phyloP scores from a whole-genome alignment of 352 stramenopile genomes.

The Phytophthora cryptogea region DNA sequence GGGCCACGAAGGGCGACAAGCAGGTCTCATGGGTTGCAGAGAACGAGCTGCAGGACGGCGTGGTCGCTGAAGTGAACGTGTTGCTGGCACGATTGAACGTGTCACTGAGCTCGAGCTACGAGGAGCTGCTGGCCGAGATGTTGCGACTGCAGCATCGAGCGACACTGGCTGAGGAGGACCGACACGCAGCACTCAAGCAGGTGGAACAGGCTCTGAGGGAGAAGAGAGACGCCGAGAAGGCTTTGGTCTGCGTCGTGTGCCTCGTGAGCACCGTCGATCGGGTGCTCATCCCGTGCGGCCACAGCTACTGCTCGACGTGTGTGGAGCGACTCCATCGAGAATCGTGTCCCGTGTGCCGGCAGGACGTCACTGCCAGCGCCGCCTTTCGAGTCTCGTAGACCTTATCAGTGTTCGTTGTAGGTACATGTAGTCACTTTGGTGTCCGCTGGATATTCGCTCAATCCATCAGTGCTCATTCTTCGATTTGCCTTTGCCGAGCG shows the following conservation, averaged over 20 bases:
- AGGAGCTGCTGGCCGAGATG: slow-evolving; percentile 52
- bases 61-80: slow-evolving; percentile 53
- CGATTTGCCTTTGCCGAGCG: slow-evolving; percentile 16
- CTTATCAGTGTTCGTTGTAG: slow-evolving; percentile 3
- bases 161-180: slow-evolving; percentile 46
- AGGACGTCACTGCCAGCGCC: slow-evolving; percentile 37
- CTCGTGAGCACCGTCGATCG: slow-evolving; percentile 54
- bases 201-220: slow-evolving; percentile 44
- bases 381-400: slow-evolving; percentile 46
- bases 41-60: slow-evolving; percentile 15
- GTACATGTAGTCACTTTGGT: slow-evolving; percentile 19
- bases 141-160: slow-evolving; percentile 44
- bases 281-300: slow-evolving; percentile 61
- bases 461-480: slow-evolving; percentile 22
- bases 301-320: slow-evolving; percentile 62
- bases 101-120: slow-evolving; percentile 51
- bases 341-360: slow-evolving; percentile 53
- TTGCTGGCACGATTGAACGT: slow-evolving; percentile 52
- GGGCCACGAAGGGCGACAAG: slow-evolving; percentile 1
- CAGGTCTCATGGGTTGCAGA: not conserved
- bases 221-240: slow-evolving; percentile 56
- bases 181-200: slow-evolving; percentile 34
- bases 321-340: slow-evolving; percentile 42
- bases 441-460: slow-evolving; percentile 21
- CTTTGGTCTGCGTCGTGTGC: slow-evolving; percentile 60